phyloP scores from a whole-genome alignment of 768 basidiomycete species.

The Boletellus sp. region DNA sequence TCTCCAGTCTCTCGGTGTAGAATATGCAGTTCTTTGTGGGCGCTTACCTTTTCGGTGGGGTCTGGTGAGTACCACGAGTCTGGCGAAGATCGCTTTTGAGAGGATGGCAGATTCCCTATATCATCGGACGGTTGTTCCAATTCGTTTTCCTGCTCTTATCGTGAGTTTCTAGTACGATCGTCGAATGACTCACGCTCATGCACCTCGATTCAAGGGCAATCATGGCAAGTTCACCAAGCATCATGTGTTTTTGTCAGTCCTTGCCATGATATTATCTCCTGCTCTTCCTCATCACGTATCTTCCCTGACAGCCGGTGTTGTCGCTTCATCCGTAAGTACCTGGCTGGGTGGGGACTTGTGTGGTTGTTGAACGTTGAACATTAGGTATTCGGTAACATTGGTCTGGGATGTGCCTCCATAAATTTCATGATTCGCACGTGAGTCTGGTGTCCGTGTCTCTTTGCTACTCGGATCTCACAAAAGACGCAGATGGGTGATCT shows the following conservation, averaged over 20 bases:
- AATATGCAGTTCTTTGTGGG: conserved; percentile 22
- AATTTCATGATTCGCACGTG: conserved; percentile 32
- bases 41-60: conserved; percentile 25
- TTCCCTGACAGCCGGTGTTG: conserved; percentile 2
- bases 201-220: conserved; percentile 7
- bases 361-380: background rate
- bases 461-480: background rate
- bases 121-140: conserved; percentile 18
- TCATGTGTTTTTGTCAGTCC: conserved; percentile 21
- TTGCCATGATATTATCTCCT: background rate
- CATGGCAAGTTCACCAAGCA: background rate
- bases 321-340: conserved; percentile 13
- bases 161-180: conserved; percentile 6
- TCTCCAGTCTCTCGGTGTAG: conserved; percentile 15
- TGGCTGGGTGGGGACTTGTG: too few species aligned
- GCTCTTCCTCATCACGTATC: background rate
- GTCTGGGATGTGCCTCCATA: conserved; percentile 16
- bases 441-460: background rate
- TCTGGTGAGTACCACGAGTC: conserved; percentile 13
- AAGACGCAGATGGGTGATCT: conserved; percentile 25
- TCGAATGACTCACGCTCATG: background rate
- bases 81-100: background rate
- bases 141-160: conserved; percentile 14
- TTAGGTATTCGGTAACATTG: conserved; percentile 15
- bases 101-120: conserved; percentile 20